Evolutionary conservation across 495 filamentous ascomycete genomes (phyloP).

Genomic region (Aspergillus bertholletiae): DNA sequence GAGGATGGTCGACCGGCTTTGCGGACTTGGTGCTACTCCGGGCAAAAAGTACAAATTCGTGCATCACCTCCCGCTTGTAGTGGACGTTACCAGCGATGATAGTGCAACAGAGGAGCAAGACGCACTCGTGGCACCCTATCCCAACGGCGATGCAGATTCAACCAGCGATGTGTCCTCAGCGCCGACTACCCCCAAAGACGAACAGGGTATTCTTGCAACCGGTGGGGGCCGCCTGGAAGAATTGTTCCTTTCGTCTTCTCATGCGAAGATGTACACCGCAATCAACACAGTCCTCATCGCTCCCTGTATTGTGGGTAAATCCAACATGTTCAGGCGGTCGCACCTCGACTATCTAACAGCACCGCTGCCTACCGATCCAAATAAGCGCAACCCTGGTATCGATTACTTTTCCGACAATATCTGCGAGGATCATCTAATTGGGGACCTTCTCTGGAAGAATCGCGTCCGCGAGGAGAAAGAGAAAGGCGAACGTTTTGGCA

Average conservation of each 20-base stretch:
- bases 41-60: constrained; percentile 83
- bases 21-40: constrained; percentile 53
- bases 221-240: constrained; percentile 89
- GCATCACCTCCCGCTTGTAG: constrained; percentile 85
- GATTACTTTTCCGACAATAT: constrained; percentile 94
- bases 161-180: neutral
- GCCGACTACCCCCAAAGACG: neutral
- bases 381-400: constrained; percentile 58
- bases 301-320: constrained; percentile 94
- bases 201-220: constrained; percentile 29
- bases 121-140: constrained; percentile 33
- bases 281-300: constrained; percentile 92
- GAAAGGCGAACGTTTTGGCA: constrained; percentile 51
- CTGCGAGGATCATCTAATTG: constrained; percentile 96
- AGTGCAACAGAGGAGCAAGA: constrained; percentile 36
- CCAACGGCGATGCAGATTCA: constrained; percentile 1
- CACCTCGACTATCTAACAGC: constrained; percentile 81
- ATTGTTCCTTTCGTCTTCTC: constrained; percentile 86
- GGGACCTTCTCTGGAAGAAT: constrained; percentile 80
- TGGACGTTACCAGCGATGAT: constrained; percentile 58
- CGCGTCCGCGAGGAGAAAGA: constrained; percentile 43
- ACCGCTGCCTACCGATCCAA: constrained; percentile 28
- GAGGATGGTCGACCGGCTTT: constrained; percentile 83
- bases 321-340: constrained; percentile 94
- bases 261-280: constrained; percentile 97